Base-by-base conservation (phyloP, 2,329 filamentous ascomycete species). In the Dactylellina drechsleri region DNA sequence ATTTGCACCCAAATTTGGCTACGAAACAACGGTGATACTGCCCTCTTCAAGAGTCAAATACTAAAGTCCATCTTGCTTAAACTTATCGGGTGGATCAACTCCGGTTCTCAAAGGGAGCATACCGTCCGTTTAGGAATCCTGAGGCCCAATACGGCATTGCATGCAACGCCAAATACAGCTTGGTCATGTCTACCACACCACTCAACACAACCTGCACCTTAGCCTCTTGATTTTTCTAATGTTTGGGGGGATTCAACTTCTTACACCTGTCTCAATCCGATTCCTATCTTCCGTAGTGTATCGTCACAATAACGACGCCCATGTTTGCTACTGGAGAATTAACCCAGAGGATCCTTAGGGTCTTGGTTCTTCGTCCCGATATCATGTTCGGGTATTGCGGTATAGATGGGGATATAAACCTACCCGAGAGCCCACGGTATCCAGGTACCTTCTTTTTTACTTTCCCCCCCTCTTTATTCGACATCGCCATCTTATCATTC, bases 91-190 rank as follows among this genome's bases (percentile, higher is more conserved):
- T 36, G 31, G 31, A 36, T 36, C 31, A 36, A 10, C 31, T 36
- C 31, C 31, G 31, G 31, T 10, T 10, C 6, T 36, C 1, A 10
- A 36, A 36, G 47, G 18, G 10, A n/a, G 2, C 12, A 13, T 13
- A 52, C 10, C 18, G 2, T 18, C 18, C 16, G 18, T 18, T 52
- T 23, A 52, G 47, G 47, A 52, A 52, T 20, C 5, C 47, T 20
- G n/a, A 52, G 16, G 47, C 31, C 47, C 16, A 52, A 52, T 52
- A 52, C 47, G 47, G 47, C 18, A 52, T 13, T 23, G 18, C 16
- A 23, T 7, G 47, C 47, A 18, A 23, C n/a, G 18, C 47, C 20
- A 18, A 18, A 52, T 52, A 5, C 31, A 36, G 31, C 31, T 4
- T 36, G 6, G 31, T 36, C 10, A 36, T 36, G 26, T 10, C 6